Percentiles rank a stretch among this genome's conserved stretches.
These are phyloP conservation scores for Nemania sp. DNA, from an alignment of 2,329 filamentous ascomycete species.

Conservation along the genomic window DNA sequence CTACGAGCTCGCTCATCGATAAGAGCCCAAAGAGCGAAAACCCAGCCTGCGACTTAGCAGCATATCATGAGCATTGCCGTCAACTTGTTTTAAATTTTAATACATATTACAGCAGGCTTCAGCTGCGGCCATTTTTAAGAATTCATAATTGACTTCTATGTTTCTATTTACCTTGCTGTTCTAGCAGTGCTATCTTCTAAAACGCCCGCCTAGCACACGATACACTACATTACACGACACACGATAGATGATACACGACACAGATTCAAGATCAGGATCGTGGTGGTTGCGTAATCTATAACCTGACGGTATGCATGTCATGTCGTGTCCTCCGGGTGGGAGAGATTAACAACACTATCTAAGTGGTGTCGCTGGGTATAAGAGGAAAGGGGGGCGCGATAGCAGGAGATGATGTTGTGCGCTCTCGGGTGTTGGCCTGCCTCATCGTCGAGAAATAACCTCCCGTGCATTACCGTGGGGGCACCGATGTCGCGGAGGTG, in stretches of 20 bases:
- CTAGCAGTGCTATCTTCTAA: neutral
- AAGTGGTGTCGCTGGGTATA: neutral
- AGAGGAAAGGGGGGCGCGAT: neutral
- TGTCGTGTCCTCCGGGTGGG: neutral
- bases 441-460: slow-evolving; percentile 9
- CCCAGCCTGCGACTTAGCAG: neutral
- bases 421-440: slow-evolving; percentile 1
- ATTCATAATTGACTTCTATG: no score
- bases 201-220: no score
- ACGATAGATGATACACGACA: no score
- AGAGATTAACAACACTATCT: neutral
- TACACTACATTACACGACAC: no score
- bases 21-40: neutral
- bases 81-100: no score
- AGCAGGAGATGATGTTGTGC: neutral
- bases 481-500: slow-evolving; percentile 10
- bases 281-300: slow-evolving; percentile 2
- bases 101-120: no score
- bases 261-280: neutral
- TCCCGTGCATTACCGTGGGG: neutral
- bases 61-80: no score
- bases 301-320: neutral
- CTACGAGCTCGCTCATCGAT: no score
- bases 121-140: no score
- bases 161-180: no score